Evolutionary conservation across 345 rosid genomes (phyloP).

Genomic region (Diplotaxis tenuifolia): DNA sequence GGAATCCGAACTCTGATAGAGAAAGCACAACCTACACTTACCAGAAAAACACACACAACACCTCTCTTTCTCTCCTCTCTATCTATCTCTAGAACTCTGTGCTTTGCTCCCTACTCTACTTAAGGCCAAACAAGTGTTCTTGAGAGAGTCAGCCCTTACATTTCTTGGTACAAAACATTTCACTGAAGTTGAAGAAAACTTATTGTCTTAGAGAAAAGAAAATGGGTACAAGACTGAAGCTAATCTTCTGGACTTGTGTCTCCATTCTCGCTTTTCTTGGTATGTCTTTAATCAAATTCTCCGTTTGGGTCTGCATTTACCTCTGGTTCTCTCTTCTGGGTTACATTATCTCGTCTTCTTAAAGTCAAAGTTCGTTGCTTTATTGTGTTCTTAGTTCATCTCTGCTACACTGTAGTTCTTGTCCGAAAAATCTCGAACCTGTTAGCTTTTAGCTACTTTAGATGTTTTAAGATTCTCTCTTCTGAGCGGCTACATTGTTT

Average conservation of each 20-base stretch:
- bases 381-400: background rate
- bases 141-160: conserved; percentile 17
- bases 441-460: background rate
- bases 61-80: background rate
- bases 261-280: conserved; percentile 19
- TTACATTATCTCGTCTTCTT: background rate
- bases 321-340: conserved; percentile 13
- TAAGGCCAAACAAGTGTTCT: conserved; percentile 7
- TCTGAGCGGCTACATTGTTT: no score
- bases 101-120: background rate
- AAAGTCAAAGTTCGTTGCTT: conserved; percentile 10
- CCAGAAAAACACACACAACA: background rate
- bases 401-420: background rate
- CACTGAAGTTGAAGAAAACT: background rate
- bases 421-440: conserved; percentile 18
- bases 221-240: conserved; percentile 22
- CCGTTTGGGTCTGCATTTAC: conserved; percentile 12
- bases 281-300: conserved; percentile 13
- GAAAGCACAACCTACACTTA: conserved; percentile 24
- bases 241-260: conserved; percentile 28
- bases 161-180: conserved; percentile 30
- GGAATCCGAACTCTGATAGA: conserved; percentile 34
- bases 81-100: conserved; percentile 11
- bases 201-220: background rate
- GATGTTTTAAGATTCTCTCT: background rate